These are phyloP conservation scores for Globisporangium nunn DNA, from an alignment of 352 stramenopile genomes.

Conservation along the genomic window DNA sequence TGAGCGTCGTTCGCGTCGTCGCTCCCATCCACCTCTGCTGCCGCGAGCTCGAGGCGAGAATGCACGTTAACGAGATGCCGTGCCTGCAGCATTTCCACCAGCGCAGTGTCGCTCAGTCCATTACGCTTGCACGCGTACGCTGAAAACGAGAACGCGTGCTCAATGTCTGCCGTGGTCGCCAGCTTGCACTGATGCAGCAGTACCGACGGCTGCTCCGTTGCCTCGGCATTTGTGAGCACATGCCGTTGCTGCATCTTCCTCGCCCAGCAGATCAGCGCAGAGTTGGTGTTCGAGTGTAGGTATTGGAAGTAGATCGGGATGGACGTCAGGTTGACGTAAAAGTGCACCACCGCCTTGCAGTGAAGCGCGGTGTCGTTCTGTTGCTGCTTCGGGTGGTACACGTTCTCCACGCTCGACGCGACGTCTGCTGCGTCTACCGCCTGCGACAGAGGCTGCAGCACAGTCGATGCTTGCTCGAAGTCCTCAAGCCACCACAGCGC, in stretches of 20 bases:
- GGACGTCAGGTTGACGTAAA: slow-evolving; percentile 84
- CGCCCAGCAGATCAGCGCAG: slow-evolving; percentile 53
- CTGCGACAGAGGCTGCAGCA: slow-evolving; percentile 61
- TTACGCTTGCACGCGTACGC: slow-evolving; percentile 82
- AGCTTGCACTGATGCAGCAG: slow-evolving; percentile 12
- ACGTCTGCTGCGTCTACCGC: slow-evolving; percentile 38
- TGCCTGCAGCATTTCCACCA: slow-evolving; percentile 83
- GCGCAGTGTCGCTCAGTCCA: slow-evolving; percentile 72
- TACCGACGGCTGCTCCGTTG: not conserved
- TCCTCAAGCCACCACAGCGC: slow-evolving; percentile 81
- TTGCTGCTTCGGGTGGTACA: slow-evolving; percentile 12
- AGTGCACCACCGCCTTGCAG: slow-evolving; percentile 46
- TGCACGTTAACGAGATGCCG: slow-evolving; percentile 75
- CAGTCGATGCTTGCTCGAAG: slow-evolving; percentile 72
- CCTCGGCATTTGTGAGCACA: not conserved
- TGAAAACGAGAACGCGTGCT: slow-evolving; percentile 75
- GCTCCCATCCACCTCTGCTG: slow-evolving; percentile 16
- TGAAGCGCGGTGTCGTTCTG: slow-evolving; percentile 22
- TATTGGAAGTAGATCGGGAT: slow-evolving; percentile 82
- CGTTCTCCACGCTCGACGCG: not conserved
- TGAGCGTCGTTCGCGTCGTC: not conserved
- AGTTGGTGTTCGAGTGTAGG: slow-evolving; percentile 61
- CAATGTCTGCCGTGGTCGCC: slow-evolving; percentile 66
- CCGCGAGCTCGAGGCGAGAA: slow-evolving; percentile 48
- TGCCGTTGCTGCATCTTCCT: slow-evolving; percentile 28